phyloP scores from a whole-genome alignment of 306 rosid genomes.

The Vigna reflexopilosa region DNA sequence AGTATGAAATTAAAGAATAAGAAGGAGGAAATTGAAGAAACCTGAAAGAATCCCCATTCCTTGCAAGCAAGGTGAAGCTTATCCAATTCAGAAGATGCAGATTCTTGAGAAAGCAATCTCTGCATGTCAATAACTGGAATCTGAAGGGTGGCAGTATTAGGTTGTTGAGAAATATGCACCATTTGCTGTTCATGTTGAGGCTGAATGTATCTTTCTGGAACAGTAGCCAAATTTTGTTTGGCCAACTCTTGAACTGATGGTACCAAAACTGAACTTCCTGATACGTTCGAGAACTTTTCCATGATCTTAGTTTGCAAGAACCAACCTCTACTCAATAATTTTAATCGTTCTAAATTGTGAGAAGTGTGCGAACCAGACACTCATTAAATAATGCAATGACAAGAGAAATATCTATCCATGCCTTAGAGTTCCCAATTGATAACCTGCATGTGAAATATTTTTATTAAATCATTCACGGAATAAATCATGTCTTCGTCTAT shows the following conservation, averaged over 20 bases:
- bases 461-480: too few relatives aligned
- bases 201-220: conserved; percentile 51
- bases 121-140: conserved; percentile 51
- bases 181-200: conserved; percentile 17
- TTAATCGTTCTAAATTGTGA: too few relatives aligned
- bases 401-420: too few relatives aligned
- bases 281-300: neutral
- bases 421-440: too few relatives aligned
- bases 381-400: too few relatives aligned
- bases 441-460: too few relatives aligned
- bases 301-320: too few relatives aligned
- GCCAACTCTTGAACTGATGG: conserved; percentile 53
- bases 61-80: conserved; percentile 54
- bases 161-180: neutral
- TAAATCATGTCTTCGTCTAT: too few relatives aligned
- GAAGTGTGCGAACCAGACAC: too few relatives aligned
- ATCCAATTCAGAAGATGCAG: conserved; percentile 34
- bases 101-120: conserved; percentile 29
- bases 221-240: neutral
- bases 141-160: neutral
- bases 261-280: conserved; percentile 45
- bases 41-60: conserved; percentile 58
- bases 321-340: too few relatives aligned
- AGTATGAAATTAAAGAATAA: neutral
- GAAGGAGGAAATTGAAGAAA: neutral